Conservation (phyloP, 257 asterid genomes). For the Forsythia viridissima region DNA sequence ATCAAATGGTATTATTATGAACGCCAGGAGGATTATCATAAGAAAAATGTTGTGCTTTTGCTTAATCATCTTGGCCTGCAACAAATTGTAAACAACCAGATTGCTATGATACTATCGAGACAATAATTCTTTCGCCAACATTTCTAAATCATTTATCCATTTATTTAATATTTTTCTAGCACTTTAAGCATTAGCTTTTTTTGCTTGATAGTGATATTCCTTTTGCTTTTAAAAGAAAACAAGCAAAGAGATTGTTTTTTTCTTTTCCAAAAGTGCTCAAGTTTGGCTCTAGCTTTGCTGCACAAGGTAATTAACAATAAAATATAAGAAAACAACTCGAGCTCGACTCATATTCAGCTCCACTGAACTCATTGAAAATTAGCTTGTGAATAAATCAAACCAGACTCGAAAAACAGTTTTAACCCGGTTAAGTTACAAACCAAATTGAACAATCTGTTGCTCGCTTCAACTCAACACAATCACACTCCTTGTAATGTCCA, state of each 20-base stretch:
- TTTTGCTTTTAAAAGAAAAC: background rate
- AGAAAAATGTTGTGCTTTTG: background rate
- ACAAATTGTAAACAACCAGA: background rate
- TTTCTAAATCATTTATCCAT: background rate
- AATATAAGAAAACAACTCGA: background rate
- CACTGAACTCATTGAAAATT: background rate
- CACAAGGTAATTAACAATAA: background rate
- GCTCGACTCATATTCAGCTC: background rate
- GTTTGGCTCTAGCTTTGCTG: background rate
- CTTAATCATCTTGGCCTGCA: background rate
- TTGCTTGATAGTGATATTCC: background rate
- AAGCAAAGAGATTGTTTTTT: background rate
- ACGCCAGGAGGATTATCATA: background rate
- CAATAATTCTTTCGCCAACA: background rate
- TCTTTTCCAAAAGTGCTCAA: too few relatives aligned
- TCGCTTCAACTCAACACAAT: background rate
- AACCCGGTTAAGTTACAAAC: background rate
- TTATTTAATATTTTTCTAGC: background rate
- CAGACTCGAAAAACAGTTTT: background rate
- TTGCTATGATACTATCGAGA: background rate
- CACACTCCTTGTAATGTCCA: background rate
- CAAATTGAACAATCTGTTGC: background rate
- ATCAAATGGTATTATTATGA: background rate
- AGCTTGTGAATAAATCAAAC: background rate
- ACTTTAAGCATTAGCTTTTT: background rate